Conservation (phyloP, 768 basidiomycete species). For the Exsudoporus frostii region DNA sequence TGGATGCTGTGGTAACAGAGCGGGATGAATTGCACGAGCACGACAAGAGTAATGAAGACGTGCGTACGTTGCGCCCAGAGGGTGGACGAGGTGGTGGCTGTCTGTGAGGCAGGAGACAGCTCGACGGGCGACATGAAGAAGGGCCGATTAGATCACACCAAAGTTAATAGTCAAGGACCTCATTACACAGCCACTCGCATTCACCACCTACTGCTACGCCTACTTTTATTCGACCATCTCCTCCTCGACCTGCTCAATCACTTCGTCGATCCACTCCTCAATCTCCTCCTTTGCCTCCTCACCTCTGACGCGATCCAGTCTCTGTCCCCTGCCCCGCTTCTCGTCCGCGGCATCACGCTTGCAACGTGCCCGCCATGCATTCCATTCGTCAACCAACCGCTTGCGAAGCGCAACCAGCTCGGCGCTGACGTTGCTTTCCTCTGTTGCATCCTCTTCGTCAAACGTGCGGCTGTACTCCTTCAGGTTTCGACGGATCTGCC, state of each 20-base stretch:
- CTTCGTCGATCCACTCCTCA: slow-evolving; percentile 91
- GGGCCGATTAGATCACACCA: slow-evolving; percentile 21
- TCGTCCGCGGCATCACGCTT: slow-evolving; percentile 64
- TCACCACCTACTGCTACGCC: too few species aligned
- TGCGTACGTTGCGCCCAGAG: slow-evolving; percentile 74
- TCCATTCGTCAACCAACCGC: slow-evolving; percentile 97
- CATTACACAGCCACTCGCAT: slow-evolving; percentile 24
- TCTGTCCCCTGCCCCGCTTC: slow-evolving; percentile 39
- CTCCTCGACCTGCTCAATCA: slow-evolving; percentile 91
- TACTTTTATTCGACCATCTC: slow-evolving; percentile 49
- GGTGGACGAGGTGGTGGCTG: slow-evolving; percentile 46
- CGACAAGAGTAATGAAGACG: background rate
- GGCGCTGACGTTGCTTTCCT: slow-evolving; percentile 91
- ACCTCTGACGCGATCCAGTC: slow-evolving; percentile 34
- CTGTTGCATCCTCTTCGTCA: slow-evolving; percentile 95
- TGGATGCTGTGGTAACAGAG: slow-evolving; percentile 56
- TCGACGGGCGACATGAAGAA: slow-evolving; percentile 28
- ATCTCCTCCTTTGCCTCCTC: slow-evolving; percentile 80
- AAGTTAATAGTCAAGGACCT: background rate
- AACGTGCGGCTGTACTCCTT: slow-evolving; percentile 88
- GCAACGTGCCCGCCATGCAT: slow-evolving; percentile 85
- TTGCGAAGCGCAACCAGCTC: slow-evolving; percentile 89
- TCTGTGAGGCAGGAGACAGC: slow-evolving; percentile 27
- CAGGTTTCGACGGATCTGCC: slow-evolving; percentile 81
- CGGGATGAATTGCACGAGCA: background rate